Conservation (phyloP, 345 rosid genomes). For the Acer yangbiense region DNA sequence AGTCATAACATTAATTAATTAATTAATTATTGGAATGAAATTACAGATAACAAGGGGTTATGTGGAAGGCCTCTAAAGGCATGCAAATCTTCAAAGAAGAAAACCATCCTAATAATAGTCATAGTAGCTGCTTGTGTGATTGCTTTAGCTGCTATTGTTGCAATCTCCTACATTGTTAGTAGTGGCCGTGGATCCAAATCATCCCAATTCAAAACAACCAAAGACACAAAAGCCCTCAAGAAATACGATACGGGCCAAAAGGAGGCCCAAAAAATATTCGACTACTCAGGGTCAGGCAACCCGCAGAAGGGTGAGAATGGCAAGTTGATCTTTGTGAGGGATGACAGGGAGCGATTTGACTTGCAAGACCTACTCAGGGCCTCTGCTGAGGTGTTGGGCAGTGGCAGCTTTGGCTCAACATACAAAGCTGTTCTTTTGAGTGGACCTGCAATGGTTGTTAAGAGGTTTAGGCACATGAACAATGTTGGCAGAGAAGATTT, state of each 20-base stretch:
- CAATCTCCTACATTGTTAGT: slow-evolving; percentile 4
- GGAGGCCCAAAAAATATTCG: slow-evolving; percentile 22
- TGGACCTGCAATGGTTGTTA: slow-evolving; percentile 72
- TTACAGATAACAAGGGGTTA: slow-evolving; percentile 58
- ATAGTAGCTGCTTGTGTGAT: slow-evolving; percentile 23
- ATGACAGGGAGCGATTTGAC: slow-evolving; percentile 58
- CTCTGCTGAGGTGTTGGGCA: slow-evolving; percentile 78
- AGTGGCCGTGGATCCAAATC: slow-evolving; percentile 19
- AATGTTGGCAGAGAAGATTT: slow-evolving; percentile 60
- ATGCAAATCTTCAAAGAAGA: slow-evolving; percentile 53
- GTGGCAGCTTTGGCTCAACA: slow-evolving; percentile 75
- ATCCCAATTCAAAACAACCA: slow-evolving; percentile 24
- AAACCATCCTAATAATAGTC: slow-evolving; percentile 35
- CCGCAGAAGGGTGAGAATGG: slow-evolving; percentile 33
- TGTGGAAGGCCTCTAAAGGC: slow-evolving; percentile 70
- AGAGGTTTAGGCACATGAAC: slow-evolving; percentile 73
- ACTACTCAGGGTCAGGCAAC: not conserved
- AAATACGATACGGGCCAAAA: slow-evolving; percentile 25
- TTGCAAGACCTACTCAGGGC: slow-evolving; percentile 80
- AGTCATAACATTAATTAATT: not conserved
- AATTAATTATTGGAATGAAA: too few species aligned
- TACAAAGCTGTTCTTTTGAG: slow-evolving; percentile 65
- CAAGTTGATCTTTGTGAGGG: slow-evolving; percentile 54
- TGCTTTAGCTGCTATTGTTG: slow-evolving; percentile 21
- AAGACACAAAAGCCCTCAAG: slow-evolving; percentile 31